Evolutionary conservation across 2,329 filamentous ascomycete species (phyloP).

Genomic region (Calonectria hongkongensis): DNA sequence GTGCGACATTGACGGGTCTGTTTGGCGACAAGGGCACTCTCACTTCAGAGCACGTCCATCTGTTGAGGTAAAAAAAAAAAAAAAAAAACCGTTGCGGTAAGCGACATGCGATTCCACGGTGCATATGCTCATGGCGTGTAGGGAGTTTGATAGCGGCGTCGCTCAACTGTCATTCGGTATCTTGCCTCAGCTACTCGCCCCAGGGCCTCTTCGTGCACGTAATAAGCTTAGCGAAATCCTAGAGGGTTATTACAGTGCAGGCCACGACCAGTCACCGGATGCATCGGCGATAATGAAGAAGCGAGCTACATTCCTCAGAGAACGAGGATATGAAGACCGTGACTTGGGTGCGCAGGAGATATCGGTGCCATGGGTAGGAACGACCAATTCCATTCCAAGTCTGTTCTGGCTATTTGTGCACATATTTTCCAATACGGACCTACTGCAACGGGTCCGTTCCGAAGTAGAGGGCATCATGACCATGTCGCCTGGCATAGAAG

Average conservation of each 20-base stretch:
- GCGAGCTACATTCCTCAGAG: constrained; percentile 19
- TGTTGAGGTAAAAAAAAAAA: constrained; percentile 60
- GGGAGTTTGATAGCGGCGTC: constrained; percentile 34
- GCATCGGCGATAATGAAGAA: constrained; percentile 22
- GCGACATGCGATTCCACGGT: too few relatives aligned
- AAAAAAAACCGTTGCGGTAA: too few relatives aligned
- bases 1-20: background rate
- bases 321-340: constrained; percentile 1
- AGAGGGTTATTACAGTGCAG: background rate
- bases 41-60: constrained; percentile 47
- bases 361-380: constrained; percentile 29
- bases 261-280: constrained; percentile 24
- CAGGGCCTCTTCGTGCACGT: constrained; percentile 11
- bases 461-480: constrained; percentile 25
- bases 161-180: background rate
- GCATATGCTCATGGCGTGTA: background rate
- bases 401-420: constrained; percentile 40
- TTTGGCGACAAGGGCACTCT: background rate
- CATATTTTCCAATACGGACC: constrained; percentile 21
- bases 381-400: constrained; percentile 38
- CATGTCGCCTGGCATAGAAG: background rate
- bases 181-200: constrained; percentile 21
- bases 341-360: constrained; percentile 33
- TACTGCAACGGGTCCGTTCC: background rate
- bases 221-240: background rate